Conservation (phyloP, 371 early-diverging fungal genomes). For the Saksenaea vasiformis region DNA sequence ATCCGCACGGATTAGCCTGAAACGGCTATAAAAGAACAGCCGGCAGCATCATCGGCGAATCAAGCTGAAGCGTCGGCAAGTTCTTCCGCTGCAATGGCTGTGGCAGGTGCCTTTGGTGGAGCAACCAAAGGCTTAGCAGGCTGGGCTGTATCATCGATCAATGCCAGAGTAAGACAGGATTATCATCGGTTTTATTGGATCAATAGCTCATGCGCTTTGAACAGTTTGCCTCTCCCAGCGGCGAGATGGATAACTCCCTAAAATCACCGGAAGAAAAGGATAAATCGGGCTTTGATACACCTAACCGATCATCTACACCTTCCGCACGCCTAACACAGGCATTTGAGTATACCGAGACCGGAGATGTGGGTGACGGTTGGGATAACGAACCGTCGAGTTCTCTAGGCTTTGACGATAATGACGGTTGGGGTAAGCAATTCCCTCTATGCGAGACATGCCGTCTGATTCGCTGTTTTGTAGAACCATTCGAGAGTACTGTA, state of each 20-base stretch:
- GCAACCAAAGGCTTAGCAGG: conserved; percentile 52
- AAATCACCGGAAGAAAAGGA: conserved; percentile 6
- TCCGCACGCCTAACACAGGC: not conserved
- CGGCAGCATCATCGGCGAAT: conserved; percentile 9
- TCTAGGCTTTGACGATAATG: conserved; percentile 33
- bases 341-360: not conserved
- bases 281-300: not conserved
- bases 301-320: not conserved
- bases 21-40: conserved; percentile 40
- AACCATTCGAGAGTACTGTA: conserved; percentile 28
- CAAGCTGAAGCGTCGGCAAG: conserved; percentile 14
- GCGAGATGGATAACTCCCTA: conserved; percentile 30
- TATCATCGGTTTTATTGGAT: not conserved
- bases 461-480: conserved; percentile 2
- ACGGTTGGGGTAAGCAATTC: conserved; percentile 40
- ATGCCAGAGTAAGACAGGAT: conserved; percentile 33
- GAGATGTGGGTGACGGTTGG: conserved; percentile 32
- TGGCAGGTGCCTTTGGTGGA: conserved; percentile 45
- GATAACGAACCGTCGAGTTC: conserved; percentile 34
- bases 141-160: conserved; percentile 53
- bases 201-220: not conserved
- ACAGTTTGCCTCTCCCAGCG: conserved; percentile 39
- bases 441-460: not conserved
- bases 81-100: conserved; percentile 14
- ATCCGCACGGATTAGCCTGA: conserved; percentile 50